Percentiles rank a stretch among this genome's conserved stretches.
These are phyloP conservation scores for Aspergillus cejpii DNA, from an alignment of 2,329 filamentous ascomycete species.

Conservation along the genomic window DNA sequence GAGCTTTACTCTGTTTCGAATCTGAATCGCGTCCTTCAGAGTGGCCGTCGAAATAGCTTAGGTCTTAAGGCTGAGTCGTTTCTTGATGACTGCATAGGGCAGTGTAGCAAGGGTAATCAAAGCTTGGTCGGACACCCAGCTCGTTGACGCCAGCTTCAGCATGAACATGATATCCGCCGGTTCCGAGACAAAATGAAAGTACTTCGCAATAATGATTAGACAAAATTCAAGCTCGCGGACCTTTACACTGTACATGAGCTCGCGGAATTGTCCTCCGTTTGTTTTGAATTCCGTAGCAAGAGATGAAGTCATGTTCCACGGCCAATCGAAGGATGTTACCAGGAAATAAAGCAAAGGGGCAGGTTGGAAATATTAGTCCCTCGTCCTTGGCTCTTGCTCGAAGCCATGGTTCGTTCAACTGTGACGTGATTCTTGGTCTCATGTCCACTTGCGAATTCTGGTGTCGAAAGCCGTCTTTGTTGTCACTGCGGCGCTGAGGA, in stretches of 20 bases:
- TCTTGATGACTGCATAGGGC: background rate
- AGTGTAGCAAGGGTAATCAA: background rate
- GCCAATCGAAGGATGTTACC: background rate
- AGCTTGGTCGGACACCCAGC: background rate
- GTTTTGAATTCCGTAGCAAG: background rate
- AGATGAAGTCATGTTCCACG: background rate
- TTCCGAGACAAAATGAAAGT: background rate
- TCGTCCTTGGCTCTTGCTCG: background rate
- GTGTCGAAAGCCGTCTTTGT: too few species aligned
- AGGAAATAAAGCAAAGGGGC: background rate
- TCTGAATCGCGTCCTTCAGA: background rate
- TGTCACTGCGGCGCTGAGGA: too few species aligned
- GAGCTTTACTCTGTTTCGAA: background rate
- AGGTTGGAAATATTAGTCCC: background rate
- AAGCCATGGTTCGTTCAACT: background rate
- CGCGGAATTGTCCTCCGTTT: background rate
- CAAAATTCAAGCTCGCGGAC: background rate
- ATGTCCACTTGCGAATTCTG: too few species aligned
- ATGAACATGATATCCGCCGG: background rate
- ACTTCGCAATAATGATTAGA: background rate
- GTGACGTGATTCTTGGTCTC: too few species aligned
- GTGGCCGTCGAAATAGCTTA: background rate
- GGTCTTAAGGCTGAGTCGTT: background rate
- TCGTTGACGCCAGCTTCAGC: background rate
- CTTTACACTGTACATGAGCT: too few species aligned